These are phyloP conservation scores for Diaporthe longicolla DNA, from an alignment of 2,329 filamentous ascomycete species.

Conservation along the genomic window DNA sequence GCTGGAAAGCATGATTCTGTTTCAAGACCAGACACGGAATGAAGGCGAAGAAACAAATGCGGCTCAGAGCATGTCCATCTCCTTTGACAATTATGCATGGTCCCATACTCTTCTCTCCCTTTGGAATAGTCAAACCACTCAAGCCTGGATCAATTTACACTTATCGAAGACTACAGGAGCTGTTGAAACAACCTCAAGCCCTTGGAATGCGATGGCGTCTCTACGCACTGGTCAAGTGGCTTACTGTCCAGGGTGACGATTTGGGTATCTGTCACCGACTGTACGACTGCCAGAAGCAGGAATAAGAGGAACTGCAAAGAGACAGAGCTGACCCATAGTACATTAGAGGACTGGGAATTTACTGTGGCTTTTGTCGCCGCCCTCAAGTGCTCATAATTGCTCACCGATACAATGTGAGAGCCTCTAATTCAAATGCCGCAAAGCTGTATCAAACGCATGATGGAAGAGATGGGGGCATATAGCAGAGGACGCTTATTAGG, in stretches of 20 bases:
- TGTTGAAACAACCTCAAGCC: too few species aligned
- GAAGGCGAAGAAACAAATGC: too few species aligned
- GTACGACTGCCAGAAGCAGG: background rate
- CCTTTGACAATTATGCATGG: too few species aligned
- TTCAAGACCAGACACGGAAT: too few species aligned
- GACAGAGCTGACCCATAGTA: constrained; percentile 32
- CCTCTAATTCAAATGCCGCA: background rate
- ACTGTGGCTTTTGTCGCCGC: background rate
- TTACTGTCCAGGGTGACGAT: background rate
- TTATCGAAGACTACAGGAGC: background rate
- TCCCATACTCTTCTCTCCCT: too few species aligned
- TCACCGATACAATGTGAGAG: background rate
- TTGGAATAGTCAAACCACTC: too few species aligned
- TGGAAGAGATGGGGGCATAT: too few species aligned
- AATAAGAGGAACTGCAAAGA: background rate
- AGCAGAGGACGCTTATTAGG: background rate
- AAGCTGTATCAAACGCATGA: too few species aligned
- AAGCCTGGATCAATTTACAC: too few species aligned
- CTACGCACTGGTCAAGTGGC: background rate
- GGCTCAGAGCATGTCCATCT: too few species aligned
- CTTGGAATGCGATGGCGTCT: too few species aligned
- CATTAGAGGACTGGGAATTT: background rate
- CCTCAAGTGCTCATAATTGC: background rate
- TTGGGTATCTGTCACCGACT: background rate
- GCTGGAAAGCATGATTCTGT: too few species aligned